Evolutionary conservation across 306 rosid species (phyloP).

Genomic region (Rosa rugosa): DNA sequence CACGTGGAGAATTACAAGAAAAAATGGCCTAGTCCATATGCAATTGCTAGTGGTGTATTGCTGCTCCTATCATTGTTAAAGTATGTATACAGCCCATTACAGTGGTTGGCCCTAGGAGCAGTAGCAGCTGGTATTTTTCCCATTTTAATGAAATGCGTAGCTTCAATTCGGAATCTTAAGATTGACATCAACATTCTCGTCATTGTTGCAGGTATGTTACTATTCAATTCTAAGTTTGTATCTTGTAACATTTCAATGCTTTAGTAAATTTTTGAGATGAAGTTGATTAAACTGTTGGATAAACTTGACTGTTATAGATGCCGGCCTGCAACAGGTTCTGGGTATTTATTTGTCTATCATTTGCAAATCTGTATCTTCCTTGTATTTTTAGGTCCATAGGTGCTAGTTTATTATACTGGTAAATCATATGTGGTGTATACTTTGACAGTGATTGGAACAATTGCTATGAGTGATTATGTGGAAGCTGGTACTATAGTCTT

Average conservation of each 20-base stretch:
- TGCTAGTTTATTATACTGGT: neutral
- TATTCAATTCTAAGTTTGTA: neutral
- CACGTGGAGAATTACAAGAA: conserved; percentile 49
- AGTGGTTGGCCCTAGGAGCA: conserved; percentile 71
- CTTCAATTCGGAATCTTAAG: conserved; percentile 53
- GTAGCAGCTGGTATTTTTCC: conserved; percentile 63
- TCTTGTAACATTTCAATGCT: neutral
- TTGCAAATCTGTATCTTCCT: neutral
- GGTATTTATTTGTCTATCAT: neutral
- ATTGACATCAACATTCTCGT: conserved; percentile 72
- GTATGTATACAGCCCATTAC: conserved; percentile 48
- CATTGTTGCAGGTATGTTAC: conserved; percentile 59
- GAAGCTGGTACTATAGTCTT: conserved; percentile 94
- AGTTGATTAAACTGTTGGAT: neutral
- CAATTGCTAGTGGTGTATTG: conserved; percentile 57
- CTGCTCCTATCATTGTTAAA: conserved; percentile 60
- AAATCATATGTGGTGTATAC: conserved; percentile 3
- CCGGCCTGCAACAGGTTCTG: neutral
- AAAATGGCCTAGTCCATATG: conserved; percentile 78
- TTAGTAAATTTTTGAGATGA: neutral
- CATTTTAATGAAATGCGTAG: conserved; percentile 42
- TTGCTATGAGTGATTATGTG: conserved; percentile 63
- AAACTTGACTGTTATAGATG: neutral
- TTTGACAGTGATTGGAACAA: conserved; percentile 70
- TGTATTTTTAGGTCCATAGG: neutral